Conservation (phyloP, 1,139 yeast species). For the Debaryomyces sp. region DNA sequence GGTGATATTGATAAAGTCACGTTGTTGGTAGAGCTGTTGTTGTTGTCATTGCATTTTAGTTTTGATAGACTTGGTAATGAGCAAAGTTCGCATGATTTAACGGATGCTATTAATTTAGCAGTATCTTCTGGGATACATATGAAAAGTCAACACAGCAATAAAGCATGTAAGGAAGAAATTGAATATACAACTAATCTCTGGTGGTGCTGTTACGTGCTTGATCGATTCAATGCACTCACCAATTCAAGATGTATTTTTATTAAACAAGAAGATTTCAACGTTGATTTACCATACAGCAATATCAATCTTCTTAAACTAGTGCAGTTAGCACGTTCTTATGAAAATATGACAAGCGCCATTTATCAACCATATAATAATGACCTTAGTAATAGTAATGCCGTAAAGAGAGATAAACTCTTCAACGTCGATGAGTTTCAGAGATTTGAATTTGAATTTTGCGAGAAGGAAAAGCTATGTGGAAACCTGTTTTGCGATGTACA, state of each 20-base stretch:
- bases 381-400: conserved; percentile 13
- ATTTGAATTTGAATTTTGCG: conserved; percentile 31
- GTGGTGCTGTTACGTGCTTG: conserved; percentile 41
- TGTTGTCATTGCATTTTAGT: conserved; percentile 34
- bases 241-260: conserved; percentile 30
- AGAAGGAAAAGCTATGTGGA: conserved; percentile 17
- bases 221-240: conserved; percentile 34
- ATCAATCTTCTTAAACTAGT: conserved; percentile 28
- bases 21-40: conserved; percentile 28
- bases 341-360: conserved; percentile 28
- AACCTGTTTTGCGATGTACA: neutral
- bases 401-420: conserved; percentile 20
- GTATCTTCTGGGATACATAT: conserved; percentile 37
- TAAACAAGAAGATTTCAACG: conserved; percentile 32
- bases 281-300: conserved; percentile 33
- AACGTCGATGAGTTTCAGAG: conserved; percentile 29
- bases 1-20: conserved; percentile 42
- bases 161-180: conserved; percentile 16
- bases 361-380: conserved; percentile 24
- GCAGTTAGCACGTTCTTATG: conserved; percentile 28
- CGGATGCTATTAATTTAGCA: conserved; percentile 33
- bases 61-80: conserved; percentile 38
- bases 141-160: conserved; percentile 20
- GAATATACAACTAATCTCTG: conserved; percentile 33
- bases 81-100: conserved; percentile 38